phyloP scores from a whole-genome alignment of 768 basidiomycete genomes.

The Kwoniella botswanensis region DNA sequence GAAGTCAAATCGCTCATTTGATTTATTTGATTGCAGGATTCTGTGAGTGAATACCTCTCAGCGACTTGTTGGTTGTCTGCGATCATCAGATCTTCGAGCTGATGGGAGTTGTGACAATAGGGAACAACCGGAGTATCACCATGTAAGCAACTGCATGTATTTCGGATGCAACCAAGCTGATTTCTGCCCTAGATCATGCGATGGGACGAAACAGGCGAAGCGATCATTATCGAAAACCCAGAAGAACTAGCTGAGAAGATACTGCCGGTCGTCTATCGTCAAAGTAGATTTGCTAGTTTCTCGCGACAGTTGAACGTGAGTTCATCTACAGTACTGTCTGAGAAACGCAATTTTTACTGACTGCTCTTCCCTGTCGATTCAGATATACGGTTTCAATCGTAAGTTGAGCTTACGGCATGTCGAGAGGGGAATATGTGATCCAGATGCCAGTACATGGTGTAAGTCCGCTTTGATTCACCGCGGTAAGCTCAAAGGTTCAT shows the following conservation, averaged over 20 bases:
- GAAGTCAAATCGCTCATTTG: too few relatives aligned
- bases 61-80: slow-evolving; percentile 31
- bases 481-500: neutral
- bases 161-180: neutral
- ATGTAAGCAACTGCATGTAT: slow-evolving; percentile 55
- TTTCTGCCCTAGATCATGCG: slow-evolving; percentile 72
- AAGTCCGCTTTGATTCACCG: slow-evolving; percentile 57
- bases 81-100: neutral
- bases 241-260: slow-evolving; percentile 93
- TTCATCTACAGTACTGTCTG: slow-evolving; percentile 54
- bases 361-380: neutral
- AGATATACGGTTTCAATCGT: slow-evolving; percentile 99
- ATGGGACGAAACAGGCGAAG: slow-evolving; percentile 90
- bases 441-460: slow-evolving; percentile 98
- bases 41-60: slow-evolving; percentile 28
- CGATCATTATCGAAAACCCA: slow-evolving; percentile 92
- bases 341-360: neutral
- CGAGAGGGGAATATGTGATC: slow-evolving; percentile 92
- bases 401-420: slow-evolving; percentile 86
- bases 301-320: slow-evolving; percentile 93
- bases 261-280: slow-evolving; percentile 90
- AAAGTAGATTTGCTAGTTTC: slow-evolving; percentile 96
- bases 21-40: slow-evolving; percentile 22
- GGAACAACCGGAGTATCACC: slow-evolving; percentile 88
- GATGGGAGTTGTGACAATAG: slow-evolving; percentile 57